Conservation (phyloP, 345 rosid genomes). For the Populus pruinosa region DNA sequence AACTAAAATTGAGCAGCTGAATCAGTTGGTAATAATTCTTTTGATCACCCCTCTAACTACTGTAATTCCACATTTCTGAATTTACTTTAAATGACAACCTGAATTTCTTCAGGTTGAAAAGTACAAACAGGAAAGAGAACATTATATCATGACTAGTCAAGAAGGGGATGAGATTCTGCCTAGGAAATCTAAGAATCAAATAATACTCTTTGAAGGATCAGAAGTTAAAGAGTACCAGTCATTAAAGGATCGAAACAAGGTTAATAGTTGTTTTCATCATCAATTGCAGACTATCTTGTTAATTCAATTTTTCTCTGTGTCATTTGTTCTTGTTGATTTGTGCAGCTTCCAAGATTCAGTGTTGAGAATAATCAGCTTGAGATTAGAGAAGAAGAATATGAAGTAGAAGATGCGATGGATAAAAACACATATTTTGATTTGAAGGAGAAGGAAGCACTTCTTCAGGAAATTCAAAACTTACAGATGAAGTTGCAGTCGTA, state of each 20-base stretch:
- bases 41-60: background rate
- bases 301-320: background rate
- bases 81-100: slow-evolving; percentile 10
- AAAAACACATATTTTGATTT: slow-evolving; percentile 31
- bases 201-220: slow-evolving; percentile 25
- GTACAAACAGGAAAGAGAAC: slow-evolving; percentile 40
- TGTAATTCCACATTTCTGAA: background rate
- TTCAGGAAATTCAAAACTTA: slow-evolving; percentile 69
- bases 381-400: slow-evolving; percentile 34
- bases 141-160: background rate
- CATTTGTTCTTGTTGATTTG: background rate
- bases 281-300: background rate
- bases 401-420: slow-evolving; percentile 43
- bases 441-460: slow-evolving; percentile 75
- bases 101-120: slow-evolving; percentile 52
- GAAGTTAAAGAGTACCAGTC: slow-evolving; percentile 21
- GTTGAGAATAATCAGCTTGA: slow-evolving; percentile 24
- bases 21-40: slow-evolving; percentile 41
- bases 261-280: slow-evolving; percentile 10
- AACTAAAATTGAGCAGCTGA: slow-evolving; percentile 71
- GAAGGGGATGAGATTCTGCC: slow-evolving; percentile 2
- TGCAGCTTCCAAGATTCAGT: slow-evolving; percentile 8
- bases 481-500: slow-evolving; percentile 55
- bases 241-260: slow-evolving; percentile 36
- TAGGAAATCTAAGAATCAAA: slow-evolving; percentile 20